Evolutionary conservation across 2,329 filamentous ascomycete genomes (phyloP), one percentile per base, ranked within the genome.

Genomic region (Ceratocystis variospora): DNA sequence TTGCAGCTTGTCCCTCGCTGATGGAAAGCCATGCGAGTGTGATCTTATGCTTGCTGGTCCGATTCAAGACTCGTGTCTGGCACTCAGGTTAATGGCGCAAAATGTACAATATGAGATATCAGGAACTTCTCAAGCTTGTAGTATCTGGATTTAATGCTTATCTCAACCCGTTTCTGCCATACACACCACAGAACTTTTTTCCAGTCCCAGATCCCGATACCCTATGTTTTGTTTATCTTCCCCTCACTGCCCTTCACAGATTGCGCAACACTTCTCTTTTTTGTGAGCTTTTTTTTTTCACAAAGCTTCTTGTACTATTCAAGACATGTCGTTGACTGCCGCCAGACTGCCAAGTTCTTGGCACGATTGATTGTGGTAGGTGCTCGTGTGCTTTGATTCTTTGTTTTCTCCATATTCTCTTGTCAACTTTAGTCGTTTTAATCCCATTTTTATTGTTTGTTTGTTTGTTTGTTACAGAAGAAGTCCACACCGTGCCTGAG

Each of bases 281-380:
- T 61, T n/a, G 31, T 37, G 28, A 28, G 28, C 15, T 19, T 48
- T 25, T 48, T 25, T n/a, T 46, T 22, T 10, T 62, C n/a, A 62
- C n/a, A 46, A 28, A 57, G 53, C 53, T 57, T 53, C 53, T 57
- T 57, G 15, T n/a, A 8, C 53, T 31, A 12, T 28, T 62, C 61
- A 62, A 62, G 61, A 62, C 28, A 62, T 62, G 61, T 62, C 61
- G 61, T 62, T 62, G 61, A 62, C 22, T 25, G n/a, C 37, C 19
- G 19, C 44, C 15, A 17, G 53, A 48, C 44, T 62, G 61, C 61
- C 61, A 62, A 62, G 61, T 45, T 62, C 61, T 62, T 62, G 61
- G 61, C 61, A 57, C 28, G 5, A 25, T 46, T 62, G 33, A 3
- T 62, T 62, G 61, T 45, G 61, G 61, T 62, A 62, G 61, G 61